phyloP scores from a whole-genome alignment of 495 filamentous ascomycete species.

The Ramalina intermedia region DNA sequence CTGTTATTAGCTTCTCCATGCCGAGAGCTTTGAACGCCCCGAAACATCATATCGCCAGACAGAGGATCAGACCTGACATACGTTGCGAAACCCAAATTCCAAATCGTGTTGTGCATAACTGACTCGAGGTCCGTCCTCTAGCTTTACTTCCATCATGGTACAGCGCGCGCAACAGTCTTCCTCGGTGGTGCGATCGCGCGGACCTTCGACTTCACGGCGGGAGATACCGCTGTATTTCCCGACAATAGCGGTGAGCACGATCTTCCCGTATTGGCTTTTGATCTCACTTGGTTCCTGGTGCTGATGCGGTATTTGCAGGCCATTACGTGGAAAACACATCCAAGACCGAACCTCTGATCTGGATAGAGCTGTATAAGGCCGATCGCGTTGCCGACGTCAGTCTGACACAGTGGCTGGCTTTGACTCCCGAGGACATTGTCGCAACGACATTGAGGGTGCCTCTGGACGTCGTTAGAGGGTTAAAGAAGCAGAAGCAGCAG shows the following conservation, averaged over 20 bases:
- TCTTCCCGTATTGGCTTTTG: not conserved
- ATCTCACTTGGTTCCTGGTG: slow-evolving; percentile 1
- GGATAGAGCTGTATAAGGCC: slow-evolving; percentile 53
- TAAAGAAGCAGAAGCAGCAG: slow-evolving; percentile 53
- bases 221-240: slow-evolving; percentile 51
- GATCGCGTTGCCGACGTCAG: slow-evolving; percentile 48
- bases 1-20: too few relatives aligned
- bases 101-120: too few relatives aligned
- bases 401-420: slow-evolving; percentile 48
- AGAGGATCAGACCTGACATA: too few relatives aligned
- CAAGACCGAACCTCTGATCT: slow-evolving; percentile 42
- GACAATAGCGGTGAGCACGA: slow-evolving; percentile 36
- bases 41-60: too few relatives aligned
- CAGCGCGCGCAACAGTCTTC: slow-evolving; percentile 45
- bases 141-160: slow-evolving; percentile 49
- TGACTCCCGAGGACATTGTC: slow-evolving; percentile 46
- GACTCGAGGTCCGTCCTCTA: too few relatives aligned
- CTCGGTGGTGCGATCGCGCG: slow-evolving; percentile 40
- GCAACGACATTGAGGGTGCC: slow-evolving; percentile 43
- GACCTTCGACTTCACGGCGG: slow-evolving; percentile 49
- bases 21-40: too few relatives aligned
- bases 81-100: too few relatives aligned
- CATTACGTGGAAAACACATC: slow-evolving; percentile 57
- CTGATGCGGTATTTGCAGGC: slow-evolving; percentile 7
- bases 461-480: slow-evolving; percentile 35